A percentile compares a stretch with the other conserved stretches of the same genome.
These are phyloP conservation scores for Cystobasidium sp. DNA, from an alignment of 1,284 basidiomycete species.

Conservation along the genomic window DNA sequence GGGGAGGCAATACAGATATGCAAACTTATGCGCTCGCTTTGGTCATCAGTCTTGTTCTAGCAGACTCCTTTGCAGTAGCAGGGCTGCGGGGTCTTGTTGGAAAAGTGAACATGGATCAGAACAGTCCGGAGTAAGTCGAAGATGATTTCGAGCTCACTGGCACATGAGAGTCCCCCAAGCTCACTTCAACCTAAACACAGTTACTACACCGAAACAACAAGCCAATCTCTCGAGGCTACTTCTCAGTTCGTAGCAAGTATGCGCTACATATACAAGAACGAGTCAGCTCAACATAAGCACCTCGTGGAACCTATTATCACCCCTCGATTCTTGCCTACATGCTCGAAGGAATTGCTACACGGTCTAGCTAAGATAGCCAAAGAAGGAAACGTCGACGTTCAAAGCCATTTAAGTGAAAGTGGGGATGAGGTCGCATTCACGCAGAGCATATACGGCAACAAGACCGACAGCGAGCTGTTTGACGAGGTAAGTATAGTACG, in stretches of 20 bases:
- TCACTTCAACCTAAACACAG: constrained; percentile 61
- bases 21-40: too few relatives aligned
- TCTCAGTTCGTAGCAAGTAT: constrained; percentile 66
- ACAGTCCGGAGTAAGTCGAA: constrained; percentile 23
- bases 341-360: constrained; percentile 68
- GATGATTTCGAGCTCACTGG: constrained; percentile 37
- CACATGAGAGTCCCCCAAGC: neutral
- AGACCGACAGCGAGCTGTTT: constrained; percentile 74
- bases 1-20: too few relatives aligned
- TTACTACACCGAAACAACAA: constrained; percentile 67
- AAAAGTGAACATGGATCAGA: constrained; percentile 77
- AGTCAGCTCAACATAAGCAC: constrained; percentile 60
- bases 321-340: constrained; percentile 79
- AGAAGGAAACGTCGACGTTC: constrained; percentile 63
- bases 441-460: constrained; percentile 58
- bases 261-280: constrained; percentile 57
- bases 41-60: constrained; percentile 76
- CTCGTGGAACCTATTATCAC: constrained; percentile 78
- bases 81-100: constrained; percentile 78
- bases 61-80: constrained; percentile 69
- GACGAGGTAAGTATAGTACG: constrained; percentile 62
- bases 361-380: constrained; percentile 65
- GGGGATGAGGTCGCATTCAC: constrained; percentile 75
- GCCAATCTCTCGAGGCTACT: constrained; percentile 63
- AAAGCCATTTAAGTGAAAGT: constrained; percentile 78